phyloP scores from a whole-genome alignment of 1,284 basidiomycete species.

The Waitea zeae region DNA sequence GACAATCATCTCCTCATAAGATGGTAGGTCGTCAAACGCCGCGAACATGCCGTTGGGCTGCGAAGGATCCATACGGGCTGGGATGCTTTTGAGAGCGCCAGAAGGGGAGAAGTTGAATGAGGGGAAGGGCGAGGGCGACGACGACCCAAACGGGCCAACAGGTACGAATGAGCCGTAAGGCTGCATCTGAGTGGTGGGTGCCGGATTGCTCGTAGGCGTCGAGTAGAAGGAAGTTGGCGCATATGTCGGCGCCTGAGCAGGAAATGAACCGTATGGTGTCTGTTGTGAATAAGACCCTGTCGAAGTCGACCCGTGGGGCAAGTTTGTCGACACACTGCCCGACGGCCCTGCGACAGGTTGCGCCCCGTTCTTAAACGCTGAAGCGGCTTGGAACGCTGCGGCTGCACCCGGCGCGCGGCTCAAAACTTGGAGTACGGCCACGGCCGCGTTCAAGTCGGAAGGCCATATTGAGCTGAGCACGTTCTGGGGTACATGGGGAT shows the following conservation, averaged over 20 bases:
- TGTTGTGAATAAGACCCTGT: neutral
- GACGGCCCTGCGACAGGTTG: neutral
- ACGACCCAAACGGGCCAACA: constrained; percentile 19
- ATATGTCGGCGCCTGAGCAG: constrained; percentile 9
- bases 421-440: constrained; percentile 16
- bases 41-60: constrained; percentile 13
- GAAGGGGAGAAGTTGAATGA: constrained; percentile 9
- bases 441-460: constrained; percentile 40
- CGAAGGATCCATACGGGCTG: constrained; percentile 8
- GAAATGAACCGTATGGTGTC: too few species aligned
- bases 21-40: constrained; percentile 51
- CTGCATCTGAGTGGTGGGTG: constrained; percentile 9
- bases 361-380: neutral
- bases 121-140: constrained; percentile 9
- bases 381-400: neutral
- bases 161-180: constrained; percentile 27
- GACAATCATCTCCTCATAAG: constrained; percentile 77
- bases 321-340: neutral
- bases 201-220: constrained; percentile 10
- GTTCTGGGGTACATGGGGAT: constrained; percentile 43
- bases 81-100: constrained; percentile 14
- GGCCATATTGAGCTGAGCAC: constrained; percentile 51
- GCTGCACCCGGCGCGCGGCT: constrained; percentile 3
- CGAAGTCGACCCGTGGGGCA: neutral
- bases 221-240: constrained; percentile 7